Percentiles rank a stretch among this genome's conserved stretches.
These are phyloP conservation scores for Monosporascus sp. DNA, from an alignment of 2,329 filamentous ascomycete genomes.

Conservation along the genomic window DNA sequence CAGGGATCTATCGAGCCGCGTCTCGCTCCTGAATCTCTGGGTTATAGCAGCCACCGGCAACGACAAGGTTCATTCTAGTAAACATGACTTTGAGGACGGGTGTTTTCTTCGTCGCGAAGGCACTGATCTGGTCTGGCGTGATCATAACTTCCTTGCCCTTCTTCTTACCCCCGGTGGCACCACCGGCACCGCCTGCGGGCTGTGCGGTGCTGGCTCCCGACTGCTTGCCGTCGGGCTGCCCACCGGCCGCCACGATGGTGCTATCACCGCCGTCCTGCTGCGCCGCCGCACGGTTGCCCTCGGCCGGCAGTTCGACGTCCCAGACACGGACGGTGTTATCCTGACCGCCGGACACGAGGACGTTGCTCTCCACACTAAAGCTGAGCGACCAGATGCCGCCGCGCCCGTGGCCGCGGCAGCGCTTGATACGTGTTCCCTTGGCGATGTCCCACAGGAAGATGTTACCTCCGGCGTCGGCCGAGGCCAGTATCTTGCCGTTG, in stretches of 20 bases:
- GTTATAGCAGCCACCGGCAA: slow-evolving; percentile 72
- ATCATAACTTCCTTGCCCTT: slow-evolving; percentile 86
- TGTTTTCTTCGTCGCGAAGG: slow-evolving; percentile 93
- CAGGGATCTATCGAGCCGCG: slow-evolving; percentile 12
- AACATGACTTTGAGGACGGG: slow-evolving; percentile 91
- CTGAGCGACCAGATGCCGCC: slow-evolving; percentile 90
- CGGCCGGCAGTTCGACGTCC: slow-evolving; percentile 74
- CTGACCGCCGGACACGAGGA: slow-evolving; percentile 83
- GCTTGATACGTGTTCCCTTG: slow-evolving; percentile 82
- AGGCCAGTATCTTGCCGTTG: slow-evolving; percentile 86
- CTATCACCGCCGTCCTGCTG: slow-evolving; percentile 31
- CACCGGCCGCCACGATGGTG: slow-evolving; percentile 37
- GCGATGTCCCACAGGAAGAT: slow-evolving; percentile 93
- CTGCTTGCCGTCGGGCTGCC: slow-evolving; percentile 36
- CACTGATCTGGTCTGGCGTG: slow-evolving; percentile 87
- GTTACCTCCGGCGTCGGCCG: slow-evolving; percentile 79
- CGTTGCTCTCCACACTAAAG: slow-evolving; percentile 88
- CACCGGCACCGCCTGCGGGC: slow-evolving; percentile 24
- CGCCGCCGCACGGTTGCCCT: slow-evolving; percentile 41
- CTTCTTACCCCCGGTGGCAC: slow-evolving; percentile 50
- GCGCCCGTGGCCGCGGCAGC: slow-evolving; percentile 88
- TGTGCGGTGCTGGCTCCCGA: slow-evolving; percentile 22
- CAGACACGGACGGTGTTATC: slow-evolving; percentile 92
- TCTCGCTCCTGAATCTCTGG: slow-evolving; percentile 34
- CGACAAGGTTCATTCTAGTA: slow-evolving; percentile 88